Evolutionary conservation across 2,329 filamentous ascomycete genomes (phyloP), one percentile per base, ranked within the genome.

Genomic region (Blumeria hordei): DNA sequence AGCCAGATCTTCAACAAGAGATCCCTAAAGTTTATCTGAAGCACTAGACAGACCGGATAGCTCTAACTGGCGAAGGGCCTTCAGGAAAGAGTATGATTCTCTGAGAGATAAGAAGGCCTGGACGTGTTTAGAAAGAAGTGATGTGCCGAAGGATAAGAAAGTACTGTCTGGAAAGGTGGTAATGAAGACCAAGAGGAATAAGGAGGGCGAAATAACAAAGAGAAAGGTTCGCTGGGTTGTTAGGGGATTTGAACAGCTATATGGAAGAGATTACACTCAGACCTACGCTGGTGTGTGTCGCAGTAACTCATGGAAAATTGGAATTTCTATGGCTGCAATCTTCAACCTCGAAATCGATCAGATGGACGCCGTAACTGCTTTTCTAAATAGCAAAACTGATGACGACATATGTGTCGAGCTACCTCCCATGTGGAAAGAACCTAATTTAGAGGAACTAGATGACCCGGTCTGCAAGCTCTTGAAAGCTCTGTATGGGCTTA

Each of bases 111-210:
- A 50, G 8, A 50, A 33, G 47, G 21, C 33, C 14, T 53, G 50
- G 33, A 10, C 50, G 3, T 21, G 10, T 16, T 21, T 35, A 16
- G 43, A 47, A 47, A 14, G 7, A n/a, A 32, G 18, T 10, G 18
- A 33, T n/a, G 21, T 52, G 8, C 49, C 49, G 9, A 54, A 54
- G 36, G 12, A 34, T 32, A 54, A 43, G 16, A 54, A 54, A 35
- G 16, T 54, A 16, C 52, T 54, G 5, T 34, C 52, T 28, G 52
- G 37, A 8, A 43, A 45, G 18, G 10, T 43, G 16, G 36, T 54
- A 11, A 32, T 54, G 16, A 54, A 54, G 14, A 54, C 52, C 9
- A 54, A 54, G 52, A 32, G 52, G n/a, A 45, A 54, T 18, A 43
- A 54, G 37, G 37, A 54, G 21, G 36, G 52, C n/a, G 14, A 52